Evolutionary conservation across 371 early-diverging fungal species (phyloP), one percentile per base, ranked within the genome.

Genomic region (Batrachochytrium dendrobatidis): DNA sequence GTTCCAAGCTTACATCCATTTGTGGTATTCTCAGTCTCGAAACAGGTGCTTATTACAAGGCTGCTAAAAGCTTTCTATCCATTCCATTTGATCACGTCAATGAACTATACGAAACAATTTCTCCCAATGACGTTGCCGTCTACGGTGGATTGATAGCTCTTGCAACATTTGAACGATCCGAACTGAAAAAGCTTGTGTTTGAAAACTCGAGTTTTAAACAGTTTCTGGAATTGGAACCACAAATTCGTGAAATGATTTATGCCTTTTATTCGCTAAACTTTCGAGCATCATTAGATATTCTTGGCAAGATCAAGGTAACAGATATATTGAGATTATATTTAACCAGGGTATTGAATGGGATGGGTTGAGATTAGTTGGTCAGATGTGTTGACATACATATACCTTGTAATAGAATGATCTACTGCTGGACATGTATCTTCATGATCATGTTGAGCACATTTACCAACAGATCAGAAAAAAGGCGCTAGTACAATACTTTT

Each of bases 131-230:
- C 66, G 74, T 93, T 46, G 91, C 92, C 15, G 74, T 86, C 2
- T 89, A 89, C 66, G 89, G 88, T 54, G 86, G 83, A 39, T 73
- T 91, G 15, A 87, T 87, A 62, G 90, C 90, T 0, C 65, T 93
- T 35, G 87, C 90, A 6, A 81, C 90, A 2, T 89, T 84, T 61
- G 83, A 84, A 56, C 76, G 93, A 34, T 58, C 72, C 34, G 85
- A 90, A 46, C 69, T 93, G 15, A 84, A 85, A 60, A 64, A 63
- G 0, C 67, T 81, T 58, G 77, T 90, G 8, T 74, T 89, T 34
- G 86, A 86, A 32, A 91, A 87, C 60, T 61, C 76, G 10, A 77
- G 81, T 10, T 88, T 91, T 66, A 87, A 86, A 55, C 80, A 80
- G 48, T 91, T 80, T 62, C 66, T 93, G 31, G 92, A 89, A 48